Base-by-base conservation (phyloP, 805 yeast species). In the Schwanniomyces occidentalis region DNA sequence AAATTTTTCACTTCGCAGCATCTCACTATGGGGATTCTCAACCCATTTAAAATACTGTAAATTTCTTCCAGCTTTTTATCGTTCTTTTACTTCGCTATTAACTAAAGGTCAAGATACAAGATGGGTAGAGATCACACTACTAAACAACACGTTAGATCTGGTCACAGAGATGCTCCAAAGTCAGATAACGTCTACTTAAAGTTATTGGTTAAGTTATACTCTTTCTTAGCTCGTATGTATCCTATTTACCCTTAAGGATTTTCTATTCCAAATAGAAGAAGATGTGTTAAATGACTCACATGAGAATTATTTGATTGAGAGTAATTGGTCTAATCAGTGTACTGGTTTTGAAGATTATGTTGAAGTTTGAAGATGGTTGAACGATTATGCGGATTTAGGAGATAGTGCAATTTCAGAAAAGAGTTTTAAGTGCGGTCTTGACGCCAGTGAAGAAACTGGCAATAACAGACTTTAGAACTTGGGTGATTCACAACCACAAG, bases 161-260 rank as follows among this genome's bases (percentile, higher is more conserved):
- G 95, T 75, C 95, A 88, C 88, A 89, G 99, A 79, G 76, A 84
- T 70, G 97, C 97, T 75, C 99, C 99, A 78, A 88, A 88, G 82
- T 91, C 98, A 56, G 96, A 93, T 78, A 93, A 93, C 72, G 96
- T 90, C 77, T 93, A 93, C 96, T 80, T 93, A 78, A 85, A 85
- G 76, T 76, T 93, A 70, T 85, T 93, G 76, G 98, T 91, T 73
- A 91, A 91, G 85, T 80, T 93, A 63, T 93, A 90, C 88, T 75
- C 97, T 70, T 93, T 88, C 95, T 82, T 93, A 76, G 96, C 98
- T 78, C 97, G 99, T 87, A 86, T 75, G 96, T 87, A 73, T 49
- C 24, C 25, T 16, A 35, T 39, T 24, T 24, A 30, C 22, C 15
- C 16, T 23, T 32, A 22, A 31, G 30, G 32, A 26, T n/a, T n/a